Percentiles rank a stretch among this genome's conserved stretches.
These are phyloP conservation scores for Gloeostereum incarnatum DNA, from an alignment of 768 basidiomycete species.

Conservation along the genomic window DNA sequence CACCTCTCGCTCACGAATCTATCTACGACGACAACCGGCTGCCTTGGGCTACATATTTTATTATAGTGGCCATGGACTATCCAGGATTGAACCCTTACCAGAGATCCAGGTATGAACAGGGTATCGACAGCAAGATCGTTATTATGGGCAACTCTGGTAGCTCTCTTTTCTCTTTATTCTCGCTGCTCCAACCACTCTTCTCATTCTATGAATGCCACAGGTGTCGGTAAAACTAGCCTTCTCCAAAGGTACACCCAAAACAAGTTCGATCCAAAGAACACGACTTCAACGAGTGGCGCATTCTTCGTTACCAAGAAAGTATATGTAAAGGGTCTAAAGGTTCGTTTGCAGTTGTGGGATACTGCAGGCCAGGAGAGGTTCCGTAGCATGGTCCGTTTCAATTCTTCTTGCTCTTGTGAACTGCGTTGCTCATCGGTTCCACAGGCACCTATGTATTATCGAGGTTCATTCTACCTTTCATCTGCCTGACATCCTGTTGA, in stretches of 20 bases:
- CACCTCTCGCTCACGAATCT: constrained; percentile 29
- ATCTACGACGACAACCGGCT: too few relatives aligned
- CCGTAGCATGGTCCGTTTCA: constrained; percentile 66
- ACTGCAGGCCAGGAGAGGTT: constrained; percentile 93
- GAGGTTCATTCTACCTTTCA: constrained; percentile 29
- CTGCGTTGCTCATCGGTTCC: constrained; percentile 1
- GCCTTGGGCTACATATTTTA: too few relatives aligned
- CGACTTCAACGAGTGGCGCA: constrained; percentile 86
- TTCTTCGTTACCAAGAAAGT: constrained; percentile 94
- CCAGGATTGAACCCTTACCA: constrained; percentile 57
- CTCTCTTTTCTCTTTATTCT: constrained; percentile 9
- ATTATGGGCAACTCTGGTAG: constrained; percentile 76
- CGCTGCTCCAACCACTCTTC: constrained; percentile 3
- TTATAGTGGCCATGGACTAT: constrained; percentile 52
- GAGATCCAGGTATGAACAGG: constrained; percentile 66
- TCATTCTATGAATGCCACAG: constrained; percentile 23
- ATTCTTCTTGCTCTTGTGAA: constrained; percentile 4
- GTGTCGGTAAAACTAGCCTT: constrained; percentile 90
- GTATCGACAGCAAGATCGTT: constrained; percentile 92
- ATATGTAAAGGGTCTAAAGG: constrained; percentile 74
- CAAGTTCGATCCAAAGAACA: constrained; percentile 82
- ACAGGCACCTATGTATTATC: constrained; percentile 94
- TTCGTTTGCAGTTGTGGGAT: constrained; percentile 86
- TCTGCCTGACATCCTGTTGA: constrained; percentile 8
- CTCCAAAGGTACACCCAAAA: constrained; percentile 87